phyloP scores from a whole-genome alignment of 2,329 filamentous ascomycete species.

The Aspergillus ustus region DNA sequence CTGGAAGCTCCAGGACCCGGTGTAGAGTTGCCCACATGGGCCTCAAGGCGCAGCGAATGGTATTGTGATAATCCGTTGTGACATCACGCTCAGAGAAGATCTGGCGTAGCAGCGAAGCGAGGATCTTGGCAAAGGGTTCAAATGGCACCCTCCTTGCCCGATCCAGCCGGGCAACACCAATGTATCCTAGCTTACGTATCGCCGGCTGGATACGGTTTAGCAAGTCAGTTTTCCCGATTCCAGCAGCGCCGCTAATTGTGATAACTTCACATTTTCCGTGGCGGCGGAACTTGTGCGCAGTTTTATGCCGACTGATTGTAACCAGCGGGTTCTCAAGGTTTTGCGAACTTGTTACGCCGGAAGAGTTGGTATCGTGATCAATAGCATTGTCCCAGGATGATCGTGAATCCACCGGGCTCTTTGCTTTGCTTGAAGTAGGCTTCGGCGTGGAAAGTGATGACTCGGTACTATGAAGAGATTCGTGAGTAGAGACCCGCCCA shows the following conservation, averaged over 20 bases:
- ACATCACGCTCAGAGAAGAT: constrained; percentile 69
- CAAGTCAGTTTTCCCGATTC: constrained; percentile 65
- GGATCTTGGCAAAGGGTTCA: constrained; percentile 63
- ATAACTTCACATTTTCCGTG: constrained; percentile 65
- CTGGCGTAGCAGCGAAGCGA: constrained; percentile 65
- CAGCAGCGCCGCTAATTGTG: constrained; percentile 60
- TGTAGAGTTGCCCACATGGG: constrained; percentile 64
- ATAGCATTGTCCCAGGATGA: constrained; percentile 37
- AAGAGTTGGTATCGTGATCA: constrained; percentile 46
- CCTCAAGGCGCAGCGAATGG: constrained; percentile 58
- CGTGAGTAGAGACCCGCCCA: constrained; percentile 37
- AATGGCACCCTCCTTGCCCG: constrained; percentile 63
- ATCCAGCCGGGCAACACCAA: constrained; percentile 65
- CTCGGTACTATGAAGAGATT: constrained; percentile 42
- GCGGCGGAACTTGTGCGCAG: constrained; percentile 54
- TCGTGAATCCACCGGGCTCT: constrained; percentile 44
- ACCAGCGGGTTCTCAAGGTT: constrained; percentile 38
- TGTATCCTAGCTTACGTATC: constrained; percentile 64
- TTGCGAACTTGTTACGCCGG: constrained; percentile 34
- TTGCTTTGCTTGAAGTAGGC: constrained; percentile 35
- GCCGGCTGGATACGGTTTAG: constrained; percentile 62
- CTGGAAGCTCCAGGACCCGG: constrained; percentile 64
- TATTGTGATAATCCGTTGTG: constrained; percentile 64
- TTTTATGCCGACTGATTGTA: constrained; percentile 43
- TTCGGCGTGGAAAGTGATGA: constrained; percentile 40